Conservation (phyloP, 306 rosid species). For the Quillaja saponaria region DNA sequence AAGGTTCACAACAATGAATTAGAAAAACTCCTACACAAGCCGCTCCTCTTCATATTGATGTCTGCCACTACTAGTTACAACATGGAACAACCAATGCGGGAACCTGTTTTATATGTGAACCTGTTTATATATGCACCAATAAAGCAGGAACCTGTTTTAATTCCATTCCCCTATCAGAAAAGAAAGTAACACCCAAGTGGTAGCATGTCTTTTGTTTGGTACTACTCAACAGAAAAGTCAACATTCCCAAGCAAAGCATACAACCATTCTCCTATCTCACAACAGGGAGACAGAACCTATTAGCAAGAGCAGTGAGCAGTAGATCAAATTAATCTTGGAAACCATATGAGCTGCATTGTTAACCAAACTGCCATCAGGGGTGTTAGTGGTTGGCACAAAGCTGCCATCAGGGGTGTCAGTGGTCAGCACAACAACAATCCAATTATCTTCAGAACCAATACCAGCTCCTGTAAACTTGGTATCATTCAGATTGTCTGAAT, state of each 20-base stretch:
- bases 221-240: constrained; percentile 29
- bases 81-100: too few species aligned
- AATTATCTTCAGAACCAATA: constrained; percentile 67
- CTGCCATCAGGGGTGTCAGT: constrained; percentile 70
- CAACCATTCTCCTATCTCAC: constrained; percentile 40
- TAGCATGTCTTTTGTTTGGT: constrained; percentile 16
- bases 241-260: constrained; percentile 19
- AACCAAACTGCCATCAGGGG: constrained; percentile 65
- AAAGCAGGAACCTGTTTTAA: constrained; percentile 16
- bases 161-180: constrained; percentile 14
- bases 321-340: constrained; percentile 45
- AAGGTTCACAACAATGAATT: constrained; percentile 25
- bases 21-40: too few species aligned
- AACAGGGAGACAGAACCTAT: constrained; percentile 41
- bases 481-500: constrained; percentile 69
- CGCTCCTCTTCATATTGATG: too few species aligned
- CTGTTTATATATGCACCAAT: constrained; percentile 23
- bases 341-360: constrained; percentile 42
- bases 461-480: constrained; percentile 69
- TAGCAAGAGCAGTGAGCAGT: constrained; percentile 45
- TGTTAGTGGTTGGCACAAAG: constrained; percentile 68
- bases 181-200: constrained; percentile 13
- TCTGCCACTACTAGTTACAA: too few species aligned
- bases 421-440: constrained; percentile 83
- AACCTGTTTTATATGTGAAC: constrained; percentile 19